phyloP scores from a whole-genome alignment of 768 basidiomycete genomes.

The Agrocybe chaxingu region DNA sequence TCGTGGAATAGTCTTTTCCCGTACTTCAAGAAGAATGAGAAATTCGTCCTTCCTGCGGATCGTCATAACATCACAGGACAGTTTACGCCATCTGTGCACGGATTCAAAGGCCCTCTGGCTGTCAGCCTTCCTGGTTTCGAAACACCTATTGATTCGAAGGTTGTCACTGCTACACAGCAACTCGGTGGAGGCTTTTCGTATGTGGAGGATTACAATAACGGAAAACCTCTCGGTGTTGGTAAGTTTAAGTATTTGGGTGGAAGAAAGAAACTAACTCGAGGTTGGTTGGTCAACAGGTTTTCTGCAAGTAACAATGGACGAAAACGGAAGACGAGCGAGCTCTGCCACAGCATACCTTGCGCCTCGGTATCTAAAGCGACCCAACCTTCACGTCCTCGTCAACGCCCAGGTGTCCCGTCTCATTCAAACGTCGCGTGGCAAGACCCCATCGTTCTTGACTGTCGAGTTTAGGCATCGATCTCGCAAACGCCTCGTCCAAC shows the following conservation, averaged over 20 bases:
- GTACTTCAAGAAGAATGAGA: conserved; percentile 18
- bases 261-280: too few species aligned
- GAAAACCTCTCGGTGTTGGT: conserved; percentile 15
- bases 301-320: conserved; percentile 9
- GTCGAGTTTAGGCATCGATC: conserved; percentile 10
- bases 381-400: conserved; percentile 16
- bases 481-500: conserved; percentile 18
- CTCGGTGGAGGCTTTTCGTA: conserved; percentile 29
- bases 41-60: conserved; percentile 13
- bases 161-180: conserved; percentile 23
- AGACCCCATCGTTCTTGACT: not conserved
- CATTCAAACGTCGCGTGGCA: not conserved
- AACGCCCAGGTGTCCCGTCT: conserved; percentile 14
- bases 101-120: conserved; percentile 15
- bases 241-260: not conserved
- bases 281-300: conserved; percentile 9
- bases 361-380: conserved; percentile 8
- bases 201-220: conserved; percentile 21
- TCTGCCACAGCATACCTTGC: conserved; percentile 16
- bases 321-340: conserved; percentile 11
- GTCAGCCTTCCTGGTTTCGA: conserved; percentile 21
- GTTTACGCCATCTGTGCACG: conserved; percentile 26
- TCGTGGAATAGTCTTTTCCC: conserved; percentile 22
- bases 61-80: conserved; percentile 22
- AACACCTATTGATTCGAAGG: conserved; percentile 17